Percentiles rank a stretch among this genome's conserved stretches.
These are phyloP conservation scores for Thielaviopsis populi DNA, from an alignment of 2,329 filamentous ascomycete species.

Conservation along the genomic window DNA sequence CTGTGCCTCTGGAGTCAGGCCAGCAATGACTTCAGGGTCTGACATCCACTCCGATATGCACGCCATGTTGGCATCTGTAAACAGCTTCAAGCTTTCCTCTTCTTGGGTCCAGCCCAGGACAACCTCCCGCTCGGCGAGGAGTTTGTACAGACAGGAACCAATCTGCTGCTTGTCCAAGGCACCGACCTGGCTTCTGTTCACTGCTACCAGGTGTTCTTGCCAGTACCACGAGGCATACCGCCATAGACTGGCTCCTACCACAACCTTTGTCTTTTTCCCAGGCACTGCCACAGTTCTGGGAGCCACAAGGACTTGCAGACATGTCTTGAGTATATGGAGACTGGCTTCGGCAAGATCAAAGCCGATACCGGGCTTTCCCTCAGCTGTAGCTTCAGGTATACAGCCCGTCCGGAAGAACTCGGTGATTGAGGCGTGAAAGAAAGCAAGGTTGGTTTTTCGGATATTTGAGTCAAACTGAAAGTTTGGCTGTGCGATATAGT, in stretches of 20 bases:
- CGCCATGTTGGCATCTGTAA: constrained; percentile 27
- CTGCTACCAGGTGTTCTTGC: constrained; percentile 28
- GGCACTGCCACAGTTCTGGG: constrained; percentile 9
- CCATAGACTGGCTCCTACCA: constrained; percentile 16
- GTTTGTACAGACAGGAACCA: constrained; percentile 24
- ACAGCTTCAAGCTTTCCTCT: constrained; percentile 29
- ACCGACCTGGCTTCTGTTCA: constrained; percentile 23
- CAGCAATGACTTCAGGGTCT: constrained; percentile 23
- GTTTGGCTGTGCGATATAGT: constrained; percentile 23
- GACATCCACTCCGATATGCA: constrained; percentile 26
- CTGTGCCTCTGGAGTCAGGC: constrained; percentile 22
- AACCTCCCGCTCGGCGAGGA: constrained; percentile 26
- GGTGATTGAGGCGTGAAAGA: constrained; percentile 22
- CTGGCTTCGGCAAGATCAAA: constrained; percentile 25
- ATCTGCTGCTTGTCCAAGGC: constrained; percentile 24
- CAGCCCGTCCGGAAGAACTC: constrained; percentile 15
- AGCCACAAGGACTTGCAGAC: constrained; percentile 28
- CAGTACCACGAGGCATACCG: constrained; percentile 33
- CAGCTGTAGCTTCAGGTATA: constrained; percentile 5
- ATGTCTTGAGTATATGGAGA: constrained; percentile 27
- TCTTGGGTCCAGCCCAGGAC: constrained; percentile 30
- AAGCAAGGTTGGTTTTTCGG: constrained; percentile 26
- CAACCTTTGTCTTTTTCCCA: neutral
- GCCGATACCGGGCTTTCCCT: constrained; percentile 21
- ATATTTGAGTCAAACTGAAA: constrained; percentile 31